Percentiles rank a stretch among this genome's conserved stretches.
Evolutionary conservation across 2,329 filamentous ascomycete species (phyloP).

Genomic region (Cladosporium sp.): DNA sequence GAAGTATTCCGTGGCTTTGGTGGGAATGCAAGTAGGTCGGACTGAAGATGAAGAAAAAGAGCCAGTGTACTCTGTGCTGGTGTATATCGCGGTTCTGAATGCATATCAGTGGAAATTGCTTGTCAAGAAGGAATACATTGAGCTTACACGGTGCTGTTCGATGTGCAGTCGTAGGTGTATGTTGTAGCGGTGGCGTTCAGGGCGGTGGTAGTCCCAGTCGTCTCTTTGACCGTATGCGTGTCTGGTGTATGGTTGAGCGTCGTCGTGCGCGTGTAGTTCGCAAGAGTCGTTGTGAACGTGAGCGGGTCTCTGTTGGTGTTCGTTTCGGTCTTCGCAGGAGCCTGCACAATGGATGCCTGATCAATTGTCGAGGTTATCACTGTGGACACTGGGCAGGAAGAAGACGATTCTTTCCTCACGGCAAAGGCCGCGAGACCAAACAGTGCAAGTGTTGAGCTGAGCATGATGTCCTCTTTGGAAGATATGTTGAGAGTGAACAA

Average conservation of each 20-base stretch:
- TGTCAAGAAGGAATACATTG: neutral
- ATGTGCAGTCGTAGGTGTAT: slow-evolving; percentile 1
- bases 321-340: neutral
- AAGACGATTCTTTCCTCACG: neutral
- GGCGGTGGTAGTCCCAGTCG: slow-evolving; percentile 3
- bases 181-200: slow-evolving; percentile 1
- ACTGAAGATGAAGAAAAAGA: neutral
- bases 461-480: neutral
- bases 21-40: slow-evolving; percentile 1
- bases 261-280: slow-evolving; percentile 4
- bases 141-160: slow-evolving; percentile 8
- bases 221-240: neutral
- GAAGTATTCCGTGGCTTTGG: neutral
- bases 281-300: neutral
- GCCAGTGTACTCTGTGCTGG: slow-evolving; percentile 7
- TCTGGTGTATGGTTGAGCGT: slow-evolving; percentile 2
- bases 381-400: slow-evolving; percentile 1
- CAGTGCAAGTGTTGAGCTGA: neutral
- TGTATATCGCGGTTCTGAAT: neutral
- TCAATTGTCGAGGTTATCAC: neutral
- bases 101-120: neutral
- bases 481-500: no score
- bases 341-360: neutral
- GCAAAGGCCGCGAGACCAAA: neutral
- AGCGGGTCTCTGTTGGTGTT: neutral